Evolutionary conservation across 805 yeast species (phyloP).

Genomic region (Hanseniaspora taiwanica): DNA sequence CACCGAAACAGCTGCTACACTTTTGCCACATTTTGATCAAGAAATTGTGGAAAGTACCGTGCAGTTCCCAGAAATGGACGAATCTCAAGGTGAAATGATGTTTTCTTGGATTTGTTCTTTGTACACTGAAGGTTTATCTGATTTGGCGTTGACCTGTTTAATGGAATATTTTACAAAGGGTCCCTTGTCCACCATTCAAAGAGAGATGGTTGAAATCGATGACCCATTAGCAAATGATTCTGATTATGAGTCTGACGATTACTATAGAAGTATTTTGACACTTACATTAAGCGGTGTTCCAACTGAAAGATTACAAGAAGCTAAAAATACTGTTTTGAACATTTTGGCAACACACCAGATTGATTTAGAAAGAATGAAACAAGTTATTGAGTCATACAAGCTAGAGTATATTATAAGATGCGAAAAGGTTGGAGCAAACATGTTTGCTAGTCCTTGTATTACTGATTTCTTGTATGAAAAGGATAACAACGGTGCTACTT

Average conservation of each 20-base stretch:
- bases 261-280: conserved; percentile 43
- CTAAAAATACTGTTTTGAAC: conserved; percentile 37
- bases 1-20: conserved; percentile 14
- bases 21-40: conserved; percentile 5
- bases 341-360: conserved; percentile 45
- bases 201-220: conserved; percentile 62
- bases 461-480: conserved; percentile 69
- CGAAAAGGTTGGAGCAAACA: conserved; percentile 46
- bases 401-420: conserved; percentile 46
- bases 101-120: conserved; percentile 78
- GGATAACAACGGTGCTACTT: conserved; percentile 25
- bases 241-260: conserved; percentile 64
- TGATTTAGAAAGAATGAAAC: conserved; percentile 53
- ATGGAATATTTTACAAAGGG: conserved; percentile 65
- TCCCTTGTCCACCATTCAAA: conserved; percentile 62
- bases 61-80: conserved; percentile 83
- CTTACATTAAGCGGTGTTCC: conserved; percentile 62
- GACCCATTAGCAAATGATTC: conserved; percentile 70
- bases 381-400: conserved; percentile 51
- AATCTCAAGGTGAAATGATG: conserved; percentile 61
- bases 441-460: conserved; percentile 54
- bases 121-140: conserved; percentile 34
- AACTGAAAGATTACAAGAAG: conserved; percentile 39
- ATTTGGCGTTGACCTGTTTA: conserved; percentile 59
- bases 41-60: conserved; percentile 29